Base-by-base conservation (phyloP, 1,284 basidiomycete species). In the Ceratobasidium sp. region DNA sequence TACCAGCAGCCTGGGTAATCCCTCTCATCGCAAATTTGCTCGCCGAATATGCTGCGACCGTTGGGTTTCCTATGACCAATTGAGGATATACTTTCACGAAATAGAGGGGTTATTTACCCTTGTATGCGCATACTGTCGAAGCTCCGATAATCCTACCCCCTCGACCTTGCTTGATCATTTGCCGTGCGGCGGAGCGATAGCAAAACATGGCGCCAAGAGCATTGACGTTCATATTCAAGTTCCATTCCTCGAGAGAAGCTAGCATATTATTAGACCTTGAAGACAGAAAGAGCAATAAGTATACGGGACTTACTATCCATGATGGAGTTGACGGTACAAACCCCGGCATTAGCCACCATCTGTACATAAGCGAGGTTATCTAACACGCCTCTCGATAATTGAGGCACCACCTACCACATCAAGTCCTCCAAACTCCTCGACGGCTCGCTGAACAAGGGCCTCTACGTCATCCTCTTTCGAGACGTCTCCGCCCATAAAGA, bases 391-490 rank as follows among this genome's bases (percentile, higher is more conserved):
- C 9, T 21, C 9, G 30, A 16, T 9, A 34, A 36, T n/a, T 18
- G 4, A 30, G 12, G 5, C 6, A 18, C 12, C 10, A 76, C 80
- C 69, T 71, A 83, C 82, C 58, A 83, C 80, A 64, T 83, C 80
- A 12, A 84, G 75, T 14, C 78, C 75, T 0, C 82, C 84, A 30
- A 83, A 75, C 9, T 76, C 58, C 53, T 76, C 58, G 0, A 82
- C 80, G 1, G 76, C 73, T 8, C 73, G 74, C 21, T 79, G 73
- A 4, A 85, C 80, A 76, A 84, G 76, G 0, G 73, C 73, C 58
- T 79, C 77, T 1, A 85, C 83, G 26, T 83, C 79, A 0, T 65
- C 75, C 64, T 85, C 83, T 2, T 77, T 74, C 0, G 81, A 76
- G 3, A 83, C 81, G 73, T 84, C 82, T 0, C 76, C 79, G 1